Evolutionary conservation across 1,139 yeast species (phyloP), one percentile per base, ranked within the genome.

Genomic region (Starmera stellimalicola): DNA sequence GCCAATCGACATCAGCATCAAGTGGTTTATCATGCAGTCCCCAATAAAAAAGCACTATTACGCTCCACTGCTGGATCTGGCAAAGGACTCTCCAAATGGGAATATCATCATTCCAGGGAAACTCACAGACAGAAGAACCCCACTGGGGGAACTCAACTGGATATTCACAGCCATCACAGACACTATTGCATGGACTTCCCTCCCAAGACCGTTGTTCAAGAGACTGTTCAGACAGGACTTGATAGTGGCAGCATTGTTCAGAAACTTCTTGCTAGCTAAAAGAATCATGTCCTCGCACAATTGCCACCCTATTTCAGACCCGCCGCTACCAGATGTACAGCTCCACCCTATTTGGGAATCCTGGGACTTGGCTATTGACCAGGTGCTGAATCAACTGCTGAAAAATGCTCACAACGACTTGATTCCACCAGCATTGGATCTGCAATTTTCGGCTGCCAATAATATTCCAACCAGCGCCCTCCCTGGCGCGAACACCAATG

Each of bases 111-210:
- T 87, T 16, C 97, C 97, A 0, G 98, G 98, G 1, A 80, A 83
- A 43, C 62, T 87, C 33, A 82, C 95, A 3, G 97, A 91, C 53
- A 70, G 98, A 49, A 67, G 95, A 44, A 93, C 98, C 0, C 97
- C 98, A 0, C 60, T 91, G 29, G 99, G 98, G 18, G 98, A 93
- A 54, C 67, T 91, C 38, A 87, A 87, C 53, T 93, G 98, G 97
- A 91, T 91, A 25, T 91, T 91, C 57, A 93, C 97, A 2, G 97
- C 98, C 4, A 87, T 91, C 27, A 91, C 98, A 3, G 99, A 91
- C 57, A 91, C 97, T 0, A 91, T 91, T 40, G 98, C 98, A 5
- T 93, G 98, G 97, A 85, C 95, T 0, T 73, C 91, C 2, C 61
- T 93, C 31, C 87, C 94, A 2, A 68, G 95, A 39, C 88, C 94